Percentiles rank a stretch among this genome's conserved stretches.
Conservation (phyloP, 495 filamentous ascomycete species). For the Aspergillus conjunctus region DNA sequence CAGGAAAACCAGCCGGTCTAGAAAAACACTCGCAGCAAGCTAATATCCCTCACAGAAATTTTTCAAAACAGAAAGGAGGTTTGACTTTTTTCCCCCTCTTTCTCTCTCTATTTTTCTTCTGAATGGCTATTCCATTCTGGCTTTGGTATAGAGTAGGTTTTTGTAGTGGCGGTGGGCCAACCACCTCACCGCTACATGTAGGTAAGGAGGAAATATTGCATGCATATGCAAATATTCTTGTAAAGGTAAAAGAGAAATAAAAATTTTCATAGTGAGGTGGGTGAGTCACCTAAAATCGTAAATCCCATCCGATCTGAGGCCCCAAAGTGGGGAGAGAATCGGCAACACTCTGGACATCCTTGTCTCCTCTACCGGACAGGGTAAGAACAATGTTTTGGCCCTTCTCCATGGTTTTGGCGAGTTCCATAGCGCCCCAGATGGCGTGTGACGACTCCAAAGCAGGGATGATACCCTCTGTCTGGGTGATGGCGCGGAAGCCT, state of each 20-base stretch:
- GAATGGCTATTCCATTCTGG: background rate
- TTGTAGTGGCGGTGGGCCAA: background rate
- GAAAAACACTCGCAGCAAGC: too few relatives aligned
- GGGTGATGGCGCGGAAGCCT: conserved; percentile 81
- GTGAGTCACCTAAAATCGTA: conserved; percentile 61
- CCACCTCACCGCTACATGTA: background rate
- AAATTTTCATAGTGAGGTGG: too few relatives aligned
- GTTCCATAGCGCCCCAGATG: conserved; percentile 81
- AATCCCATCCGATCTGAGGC: conserved; percentile 93
- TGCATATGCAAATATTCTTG: conserved; percentile 5
- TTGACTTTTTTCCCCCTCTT: conserved; percentile 1
- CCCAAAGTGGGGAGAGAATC: conserved; percentile 89
- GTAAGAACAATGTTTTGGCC: conserved; percentile 94
- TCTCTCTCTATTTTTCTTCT: background rate
- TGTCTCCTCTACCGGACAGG: conserved; percentile 89
- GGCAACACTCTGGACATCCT: conserved; percentile 97
- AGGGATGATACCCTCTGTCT: conserved; percentile 95
- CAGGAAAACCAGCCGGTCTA: too few relatives aligned
- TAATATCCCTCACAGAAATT: too few relatives aligned
- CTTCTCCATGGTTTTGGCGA: conserved; percentile 89
- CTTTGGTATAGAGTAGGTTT: too few relatives aligned
- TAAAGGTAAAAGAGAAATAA: background rate
- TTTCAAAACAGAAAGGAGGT: background rate
- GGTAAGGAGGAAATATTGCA: background rate
- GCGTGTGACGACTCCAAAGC: conserved; percentile 94